Evolutionary conservation across 2,329 filamentous ascomycete species (phyloP), one percentile per base, ranked within the genome.

Genomic region (Paraphaeosphaeria sporulosa): DNA sequence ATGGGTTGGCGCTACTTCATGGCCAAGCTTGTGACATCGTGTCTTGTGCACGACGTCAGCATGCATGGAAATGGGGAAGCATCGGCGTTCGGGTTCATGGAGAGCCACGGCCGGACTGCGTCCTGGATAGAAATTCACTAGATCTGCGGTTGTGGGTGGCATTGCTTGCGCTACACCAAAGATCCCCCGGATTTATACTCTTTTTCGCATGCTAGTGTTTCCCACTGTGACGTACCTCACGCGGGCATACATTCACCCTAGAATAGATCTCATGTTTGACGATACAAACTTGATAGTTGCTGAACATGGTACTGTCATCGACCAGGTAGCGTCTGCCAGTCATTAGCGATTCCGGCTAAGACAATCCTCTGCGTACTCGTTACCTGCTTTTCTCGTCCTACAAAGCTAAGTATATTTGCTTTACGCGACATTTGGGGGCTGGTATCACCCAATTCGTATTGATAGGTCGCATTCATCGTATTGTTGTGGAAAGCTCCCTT

Each of bases 111-210:
- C 60, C 63, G 32, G 48, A 50, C 58, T 61, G 64, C 58, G 54
- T 59, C 59, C 64, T 71, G 67, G 54, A 67, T 72, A 73, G 69
- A 67, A 71, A 72, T 72, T 63, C 57, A 74, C 71, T 74, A 67
- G 71, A 58, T 73, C 70, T 64, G 66, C 66, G 46, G 58, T 64
- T 58, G 64, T 49, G 53, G 61, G 40, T 13, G 15, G 48, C 34
- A 55, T 46, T 50, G 40, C 43, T 46, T 55, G 40, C n/a, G 49
- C 30, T 58, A 60, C 64, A 60, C 63, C 46, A 60, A 55, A 7
- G 71, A 72, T 69, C 70, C 71, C 71, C 68, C 64, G 42, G 32
- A 23, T 38, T 4, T 8, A 36, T 27, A n/a, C 27, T 23, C 10
- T 27, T 51, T 32, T 38, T 10, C 44, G 21, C 44, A 32, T 43